Conservation (phyloP, 1,284 basidiomycete genomes). For the Naganishia liquefaciens region DNA sequence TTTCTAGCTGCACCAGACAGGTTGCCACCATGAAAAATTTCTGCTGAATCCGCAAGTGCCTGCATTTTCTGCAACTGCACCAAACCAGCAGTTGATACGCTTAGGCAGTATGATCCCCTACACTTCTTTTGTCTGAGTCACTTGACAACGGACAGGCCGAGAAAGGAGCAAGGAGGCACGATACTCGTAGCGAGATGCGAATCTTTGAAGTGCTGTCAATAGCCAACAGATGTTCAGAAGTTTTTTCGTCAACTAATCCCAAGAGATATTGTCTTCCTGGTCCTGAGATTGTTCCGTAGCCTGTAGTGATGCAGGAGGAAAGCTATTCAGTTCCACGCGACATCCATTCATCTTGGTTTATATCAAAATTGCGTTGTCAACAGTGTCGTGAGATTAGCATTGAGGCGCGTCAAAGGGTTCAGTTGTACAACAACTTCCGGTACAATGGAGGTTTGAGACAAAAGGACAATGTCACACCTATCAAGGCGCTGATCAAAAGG, state of each 20-base stretch:
- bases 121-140: conserved; percentile 14
- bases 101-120: not conserved
- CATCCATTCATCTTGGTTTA: conserved; percentile 8
- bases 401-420: conserved; percentile 5
- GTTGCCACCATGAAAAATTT: not conserved
- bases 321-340: not conserved
- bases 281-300: not conserved
- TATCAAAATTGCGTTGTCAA: not conserved
- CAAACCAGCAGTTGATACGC: too few species aligned
- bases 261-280: not conserved
- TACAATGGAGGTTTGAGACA: conserved; percentile 19
- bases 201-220: not conserved
- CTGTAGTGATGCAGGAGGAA: not conserved
- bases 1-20: not conserved
- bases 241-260: not conserved
- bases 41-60: not conserved
- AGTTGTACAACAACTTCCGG: not conserved
- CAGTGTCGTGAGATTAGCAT: too few species aligned
- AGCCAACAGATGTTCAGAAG: not conserved
- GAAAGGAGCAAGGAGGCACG: conserved; percentile 9
- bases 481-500: conserved; percentile 14
- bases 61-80: not conserved
- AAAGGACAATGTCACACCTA: not conserved
- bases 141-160: not conserved
- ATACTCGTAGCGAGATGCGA: not conserved